Evolutionary conservation across 306 rosid genomes (phyloP).

Genomic region (Vicia villosa): DNA sequence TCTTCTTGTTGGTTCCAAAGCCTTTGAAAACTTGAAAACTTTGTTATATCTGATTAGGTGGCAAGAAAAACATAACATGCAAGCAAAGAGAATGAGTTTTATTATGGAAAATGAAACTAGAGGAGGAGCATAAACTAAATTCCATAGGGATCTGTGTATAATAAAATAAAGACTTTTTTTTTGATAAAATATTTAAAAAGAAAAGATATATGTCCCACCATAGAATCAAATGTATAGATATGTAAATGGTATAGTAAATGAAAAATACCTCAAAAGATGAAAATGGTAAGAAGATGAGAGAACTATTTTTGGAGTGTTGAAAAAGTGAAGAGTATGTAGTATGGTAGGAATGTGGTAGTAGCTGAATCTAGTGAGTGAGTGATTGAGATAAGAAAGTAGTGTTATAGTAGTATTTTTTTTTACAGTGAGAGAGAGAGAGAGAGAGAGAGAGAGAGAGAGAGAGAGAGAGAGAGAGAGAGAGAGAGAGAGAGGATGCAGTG

Average conservation of each 20-base stretch:
- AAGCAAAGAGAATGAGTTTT: constrained; percentile 67
- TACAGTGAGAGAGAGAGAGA: constrained; percentile 31
- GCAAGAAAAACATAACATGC: constrained; percentile 5
- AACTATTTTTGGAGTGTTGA: constrained; percentile 18
- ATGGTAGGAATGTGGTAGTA: background rate
- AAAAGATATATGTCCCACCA: background rate
- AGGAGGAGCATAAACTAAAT: constrained; percentile 55
- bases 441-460: constrained; percentile 4
- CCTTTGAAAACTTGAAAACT: constrained; percentile 27
- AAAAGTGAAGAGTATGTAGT: constrained; percentile 19
- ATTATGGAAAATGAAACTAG: constrained; percentile 42
- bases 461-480: constrained; percentile 22
- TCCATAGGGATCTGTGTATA: constrained; percentile 87
- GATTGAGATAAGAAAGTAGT: background rate
- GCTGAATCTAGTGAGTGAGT: constrained; percentile 39
- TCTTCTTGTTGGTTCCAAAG: constrained; percentile 26
- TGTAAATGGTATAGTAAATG: constrained; percentile 2
- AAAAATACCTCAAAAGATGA: constrained; percentile 5
- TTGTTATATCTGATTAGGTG: constrained; percentile 42
- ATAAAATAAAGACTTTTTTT: constrained; percentile 44
- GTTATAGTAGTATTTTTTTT: background rate
- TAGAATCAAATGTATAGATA: too few relatives aligned
- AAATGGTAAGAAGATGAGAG: constrained; percentile 3
- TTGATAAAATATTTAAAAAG: background rate
- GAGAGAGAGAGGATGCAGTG: background rate